These are phyloP conservation scores for Hypoxylon sp. DNA, from an alignment of 2,329 filamentous ascomycete species.

Conservation along the genomic window DNA sequence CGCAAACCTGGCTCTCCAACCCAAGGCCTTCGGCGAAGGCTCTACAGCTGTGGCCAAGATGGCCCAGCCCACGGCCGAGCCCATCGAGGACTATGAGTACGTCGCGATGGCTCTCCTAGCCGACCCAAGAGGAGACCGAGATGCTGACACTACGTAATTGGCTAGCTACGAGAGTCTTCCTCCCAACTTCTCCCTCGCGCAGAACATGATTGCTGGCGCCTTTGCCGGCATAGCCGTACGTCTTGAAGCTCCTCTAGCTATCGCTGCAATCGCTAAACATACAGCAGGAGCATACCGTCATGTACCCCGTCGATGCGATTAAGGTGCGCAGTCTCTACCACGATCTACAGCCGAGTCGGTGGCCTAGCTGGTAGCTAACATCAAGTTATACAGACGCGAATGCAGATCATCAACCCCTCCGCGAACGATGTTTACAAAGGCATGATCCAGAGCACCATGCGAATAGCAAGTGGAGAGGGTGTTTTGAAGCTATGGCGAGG, in stretches of 20 bases:
- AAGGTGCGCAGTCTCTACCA: conserved; percentile 76
- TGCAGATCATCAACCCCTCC: conserved; percentile 92
- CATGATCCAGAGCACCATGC: conserved; percentile 89
- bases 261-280: conserved; percentile 27
- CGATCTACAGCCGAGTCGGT: conserved; percentile 34
- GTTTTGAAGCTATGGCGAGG: conserved; percentile 93
- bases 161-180: conserved; percentile 87
- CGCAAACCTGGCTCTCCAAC: conserved; percentile 71
- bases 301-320: conserved; percentile 98
- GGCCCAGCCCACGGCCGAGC: conserved; percentile 72
- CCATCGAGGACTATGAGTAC: conserved; percentile 72
- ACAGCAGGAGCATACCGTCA: conserved; percentile 90
- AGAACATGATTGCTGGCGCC: conserved; percentile 95
- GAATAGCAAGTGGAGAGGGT: conserved; percentile 90
- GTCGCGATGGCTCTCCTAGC: conserved; percentile 42
- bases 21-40: conserved; percentile 67
- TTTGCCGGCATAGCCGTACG: conserved; percentile 93
- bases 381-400: conserved; percentile 75
- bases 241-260: not conserved
- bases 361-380: conserved; percentile 15
- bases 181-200: conserved; percentile 89
- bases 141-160: conserved; percentile 28
- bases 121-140: not conserved
- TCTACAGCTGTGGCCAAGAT: conserved; percentile 73
- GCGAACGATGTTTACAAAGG: conserved; percentile 85